phyloP scores from a whole-genome alignment of 169 alveolate species.

The Plasmodium relictum region DNA sequence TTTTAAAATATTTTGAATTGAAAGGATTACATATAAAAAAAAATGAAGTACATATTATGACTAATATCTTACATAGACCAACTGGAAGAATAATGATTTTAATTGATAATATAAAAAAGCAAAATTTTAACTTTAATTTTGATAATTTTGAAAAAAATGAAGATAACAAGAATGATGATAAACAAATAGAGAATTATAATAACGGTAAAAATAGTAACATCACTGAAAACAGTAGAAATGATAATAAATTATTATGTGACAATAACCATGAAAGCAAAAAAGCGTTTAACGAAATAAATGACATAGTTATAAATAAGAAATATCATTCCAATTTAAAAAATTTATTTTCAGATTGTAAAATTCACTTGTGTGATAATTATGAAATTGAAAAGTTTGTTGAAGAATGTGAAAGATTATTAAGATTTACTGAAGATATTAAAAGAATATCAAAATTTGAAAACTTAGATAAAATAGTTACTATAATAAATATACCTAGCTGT shows the following conservation, averaged over 20 bases:
- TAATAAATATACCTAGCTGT: constrained; percentile 84
- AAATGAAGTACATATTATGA: constrained; percentile 85
- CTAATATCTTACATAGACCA: constrained; percentile 82
- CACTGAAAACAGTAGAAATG: background rate
- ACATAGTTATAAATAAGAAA: constrained; percentile 18
- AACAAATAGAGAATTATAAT: background rate
- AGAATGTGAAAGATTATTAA: constrained; percentile 86
- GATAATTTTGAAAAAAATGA: constrained; percentile 13
- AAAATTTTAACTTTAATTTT: constrained; percentile 81
- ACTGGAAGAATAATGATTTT: constrained; percentile 83
- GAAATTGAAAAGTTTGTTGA: constrained; percentile 87
- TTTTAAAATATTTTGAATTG: constrained; percentile 35
- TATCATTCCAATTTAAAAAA: constrained; percentile 71
- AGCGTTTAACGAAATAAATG: background rate
- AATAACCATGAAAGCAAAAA: background rate
- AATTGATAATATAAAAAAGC: constrained; percentile 78
- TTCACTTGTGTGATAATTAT: constrained; percentile 84
- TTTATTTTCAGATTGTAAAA: constrained; percentile 81
- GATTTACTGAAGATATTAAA: constrained; percentile 86
- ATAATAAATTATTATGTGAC: background rate
- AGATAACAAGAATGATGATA: background rate
- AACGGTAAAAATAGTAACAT: background rate
- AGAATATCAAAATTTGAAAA: constrained; percentile 82
- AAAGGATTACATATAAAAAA: constrained; percentile 80
- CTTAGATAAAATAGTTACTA: constrained; percentile 83